phyloP scores from a whole-genome alignment of 495 filamentous ascomycete genomes.

The Talaromyces stipitatus region DNA sequence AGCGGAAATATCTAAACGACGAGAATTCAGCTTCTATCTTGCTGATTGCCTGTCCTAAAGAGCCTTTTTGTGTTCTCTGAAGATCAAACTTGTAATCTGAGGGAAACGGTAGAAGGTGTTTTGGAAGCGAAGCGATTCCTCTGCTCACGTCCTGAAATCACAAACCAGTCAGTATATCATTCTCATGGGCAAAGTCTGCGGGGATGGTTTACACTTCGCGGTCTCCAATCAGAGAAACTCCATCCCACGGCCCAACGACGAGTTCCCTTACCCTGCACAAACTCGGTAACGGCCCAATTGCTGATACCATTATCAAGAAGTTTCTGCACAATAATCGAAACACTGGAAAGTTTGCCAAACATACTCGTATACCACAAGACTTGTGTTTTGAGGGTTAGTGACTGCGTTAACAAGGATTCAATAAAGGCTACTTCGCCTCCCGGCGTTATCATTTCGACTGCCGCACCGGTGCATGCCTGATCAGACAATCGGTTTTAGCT shows the following conservation, averaged over 20 bases:
- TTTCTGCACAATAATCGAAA: constrained; percentile 52
- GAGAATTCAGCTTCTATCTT: constrained; percentile 32
- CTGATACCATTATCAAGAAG: constrained; percentile 51
- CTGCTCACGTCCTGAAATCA: constrained; percentile 43
- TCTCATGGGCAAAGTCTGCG: not conserved
- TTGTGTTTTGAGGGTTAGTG: constrained; percentile 45
- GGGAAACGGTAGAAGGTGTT: constrained; percentile 53
- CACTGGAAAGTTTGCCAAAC: constrained; percentile 75
- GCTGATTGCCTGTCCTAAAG: constrained; percentile 19
- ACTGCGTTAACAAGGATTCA: constrained; percentile 66
- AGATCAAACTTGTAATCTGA: constrained; percentile 47
- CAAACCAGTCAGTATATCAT: not conserved
- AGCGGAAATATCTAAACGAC: constrained; percentile 38
- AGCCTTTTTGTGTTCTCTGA: constrained; percentile 1
- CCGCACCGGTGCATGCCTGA: constrained; percentile 68
- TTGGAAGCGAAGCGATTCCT: constrained; percentile 45
- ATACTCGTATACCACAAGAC: constrained; percentile 89
- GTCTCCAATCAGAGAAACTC: constrained; percentile 68
- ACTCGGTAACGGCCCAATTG: constrained; percentile 79
- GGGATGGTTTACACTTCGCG: constrained; percentile 41
- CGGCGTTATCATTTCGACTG: constrained; percentile 76
- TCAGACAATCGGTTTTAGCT: not conserved
- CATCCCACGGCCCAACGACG: constrained; percentile 83
- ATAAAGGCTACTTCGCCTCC: constrained; percentile 85
- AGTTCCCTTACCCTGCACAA: constrained; percentile 74